Evolutionary conservation across 208 protist species (phyloP).

Genomic region (Angomonas ambiguus): DNA sequence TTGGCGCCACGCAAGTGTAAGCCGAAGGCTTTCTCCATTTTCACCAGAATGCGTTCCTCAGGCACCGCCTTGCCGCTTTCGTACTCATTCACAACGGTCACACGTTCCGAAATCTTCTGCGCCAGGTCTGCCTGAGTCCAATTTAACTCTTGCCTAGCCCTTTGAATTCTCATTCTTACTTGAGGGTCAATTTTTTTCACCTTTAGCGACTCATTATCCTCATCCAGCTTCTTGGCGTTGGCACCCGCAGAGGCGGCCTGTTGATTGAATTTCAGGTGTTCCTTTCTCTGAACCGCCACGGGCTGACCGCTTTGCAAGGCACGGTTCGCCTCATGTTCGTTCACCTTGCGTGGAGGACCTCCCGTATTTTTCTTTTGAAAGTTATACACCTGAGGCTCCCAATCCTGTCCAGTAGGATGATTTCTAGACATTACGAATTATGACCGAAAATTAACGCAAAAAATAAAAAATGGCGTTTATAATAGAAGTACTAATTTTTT

Average conservation of each 20-base stretch:
- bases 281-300: constrained; percentile 63
- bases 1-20: constrained; percentile 90
- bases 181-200: constrained; percentile 82
- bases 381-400: constrained; percentile 86
- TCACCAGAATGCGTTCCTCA: constrained; percentile 87
- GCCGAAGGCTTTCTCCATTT: constrained; percentile 93
- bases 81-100: constrained; percentile 89
- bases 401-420: constrained; percentile 75
- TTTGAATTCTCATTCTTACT: constrained; percentile 74
- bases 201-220: constrained; percentile 81
- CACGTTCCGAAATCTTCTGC: constrained; percentile 76
- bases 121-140: constrained; percentile 89
- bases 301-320: constrained; percentile 62
- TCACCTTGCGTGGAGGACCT: constrained; percentile 42
- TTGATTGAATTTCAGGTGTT: constrained; percentile 63
- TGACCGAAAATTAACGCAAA: constrained; percentile 6
- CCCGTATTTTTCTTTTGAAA: constrained; percentile 32
- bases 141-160: constrained; percentile 74
- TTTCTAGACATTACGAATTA: constrained; percentile 35
- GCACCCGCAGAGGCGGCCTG: constrained; percentile 57
- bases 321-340: constrained; percentile 69
- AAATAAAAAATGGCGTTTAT: not conserved
- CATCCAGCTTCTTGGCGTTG: constrained; percentile 85
- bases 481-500: not conserved
- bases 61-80: constrained; percentile 92